Conservation (phyloP, 2,329 filamentous ascomycete genomes). For the Fusarium liriodendri region DNA sequence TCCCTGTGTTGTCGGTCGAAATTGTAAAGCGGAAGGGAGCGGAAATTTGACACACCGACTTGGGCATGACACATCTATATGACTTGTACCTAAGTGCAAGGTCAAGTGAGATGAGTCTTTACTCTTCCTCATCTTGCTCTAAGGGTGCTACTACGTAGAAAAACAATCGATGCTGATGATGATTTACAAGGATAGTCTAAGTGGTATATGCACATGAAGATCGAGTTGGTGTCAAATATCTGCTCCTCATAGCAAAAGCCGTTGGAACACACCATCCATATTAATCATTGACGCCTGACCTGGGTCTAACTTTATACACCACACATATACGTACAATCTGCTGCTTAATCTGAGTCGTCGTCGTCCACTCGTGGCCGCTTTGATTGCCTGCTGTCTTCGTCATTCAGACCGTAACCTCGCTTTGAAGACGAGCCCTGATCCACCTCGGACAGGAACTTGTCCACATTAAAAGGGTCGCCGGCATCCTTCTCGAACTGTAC, state of each 20-base stretch:
- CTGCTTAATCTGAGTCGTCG: constrained; percentile 50
- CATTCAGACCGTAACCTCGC: constrained; percentile 82
- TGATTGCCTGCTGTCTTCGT: constrained; percentile 66
- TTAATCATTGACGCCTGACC: constrained; percentile 37
- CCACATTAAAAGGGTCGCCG: constrained; percentile 90
- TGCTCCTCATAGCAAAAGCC: neutral
- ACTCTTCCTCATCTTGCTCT: neutral
- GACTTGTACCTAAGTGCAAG: neutral
- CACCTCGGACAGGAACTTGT: constrained; percentile 89
- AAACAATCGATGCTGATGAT: neutral
- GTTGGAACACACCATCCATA: neutral
- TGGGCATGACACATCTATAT: neutral
- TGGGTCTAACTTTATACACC: constrained; percentile 38
- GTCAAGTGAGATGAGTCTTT: neutral
- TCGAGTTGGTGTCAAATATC: neutral
- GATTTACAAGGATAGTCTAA: neutral
- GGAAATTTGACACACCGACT: neutral
- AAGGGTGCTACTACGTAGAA: neutral
- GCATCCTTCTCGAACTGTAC: constrained; percentile 96
- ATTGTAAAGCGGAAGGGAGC: constrained; percentile 11
- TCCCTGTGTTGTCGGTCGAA: constrained; percentile 5
- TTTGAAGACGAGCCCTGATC: constrained; percentile 72
- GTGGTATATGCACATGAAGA: neutral
- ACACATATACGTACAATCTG: constrained; percentile 17
- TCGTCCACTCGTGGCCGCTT: constrained; percentile 87